Evolutionary conservation across 169 alveolate genomes (phyloP).

Genomic region (Neospora caninum): DNA sequence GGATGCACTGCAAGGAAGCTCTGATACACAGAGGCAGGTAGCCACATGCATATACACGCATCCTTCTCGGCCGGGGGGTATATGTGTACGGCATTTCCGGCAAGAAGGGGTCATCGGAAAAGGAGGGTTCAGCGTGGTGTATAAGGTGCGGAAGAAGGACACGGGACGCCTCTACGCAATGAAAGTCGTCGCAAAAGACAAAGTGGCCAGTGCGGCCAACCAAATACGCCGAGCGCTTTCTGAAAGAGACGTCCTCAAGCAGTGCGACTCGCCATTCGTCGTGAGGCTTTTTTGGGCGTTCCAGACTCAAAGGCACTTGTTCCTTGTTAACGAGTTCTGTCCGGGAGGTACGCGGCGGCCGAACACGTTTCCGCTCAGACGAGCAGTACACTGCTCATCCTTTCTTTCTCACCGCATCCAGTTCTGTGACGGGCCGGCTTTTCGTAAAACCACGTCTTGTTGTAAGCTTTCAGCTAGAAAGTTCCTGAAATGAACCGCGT

Average conservation of each 20-base stretch:
- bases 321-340: conserved; percentile 38
- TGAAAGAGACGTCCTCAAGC: conserved; percentile 33
- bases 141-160: conserved; percentile 22
- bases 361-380: too few species aligned
- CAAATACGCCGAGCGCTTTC: conserved; percentile 31
- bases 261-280: conserved; percentile 44
- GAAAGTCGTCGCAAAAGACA: conserved; percentile 34
- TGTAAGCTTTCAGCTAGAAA: too few species aligned
- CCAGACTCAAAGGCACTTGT: conserved; percentile 10
- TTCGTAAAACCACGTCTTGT: too few species aligned
- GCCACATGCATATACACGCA: neutral
- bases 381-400: neutral
- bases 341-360: conserved; percentile 39
- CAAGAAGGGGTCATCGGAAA: conserved; percentile 22
- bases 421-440: too few species aligned
- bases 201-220: neutral
- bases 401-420: too few species aligned
- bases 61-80: neutral
- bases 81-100: neutral
- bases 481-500: too few species aligned
- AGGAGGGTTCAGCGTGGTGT: conserved; percentile 54
- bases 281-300: conserved; percentile 43
- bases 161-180: conserved; percentile 28
- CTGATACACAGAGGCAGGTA: neutral
- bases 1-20: too few species aligned